Base-by-base conservation (phyloP, 2,329 filamentous ascomycete genomes). In the Penicillium sp. region DNA sequence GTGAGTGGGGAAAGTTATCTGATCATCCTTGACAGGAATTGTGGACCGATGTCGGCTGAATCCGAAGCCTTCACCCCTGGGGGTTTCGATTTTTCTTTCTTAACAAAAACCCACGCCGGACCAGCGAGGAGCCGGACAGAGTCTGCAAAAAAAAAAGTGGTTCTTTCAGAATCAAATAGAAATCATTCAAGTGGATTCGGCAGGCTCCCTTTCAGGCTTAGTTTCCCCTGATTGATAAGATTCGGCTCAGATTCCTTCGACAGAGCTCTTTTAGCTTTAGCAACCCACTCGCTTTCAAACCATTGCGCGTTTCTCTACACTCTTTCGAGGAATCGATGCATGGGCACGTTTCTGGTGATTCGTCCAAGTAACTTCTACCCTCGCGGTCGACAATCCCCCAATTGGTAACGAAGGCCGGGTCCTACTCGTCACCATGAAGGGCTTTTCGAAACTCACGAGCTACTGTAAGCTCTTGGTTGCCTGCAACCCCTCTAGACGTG, bases 381-480 rank as follows among this genome's bases (percentile, higher is more conserved):
- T 19, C 22, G 48, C 33, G 13, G 48, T 22, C 31, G 31, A 49
- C 10, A 16, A 19, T 27, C 21, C 19, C 33, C 31, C 21, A 31
- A 21, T 49, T 37, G 47, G 29, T n/a, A 49, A 19, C 47, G 31
- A 49, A 49, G n/a, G 47, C 47, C 24, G 48, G 13, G 14, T 50
- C 16, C 31, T 35, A 16, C 31, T 31, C 22, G 33, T 9, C 31
- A 13, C 21, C 45, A 73, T 73, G 65, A 68, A 64, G 60, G 54
- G 72, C 50, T 55, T 68, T 43, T 56, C 68, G 26, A 73, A 72
- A 31, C 65, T 76, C 42, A 64, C 65, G 54, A 68, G 65, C 51
- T 77, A 71, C 49, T 72, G 70, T 55, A 64, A 67, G 52, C 66
- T 77, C 26, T 65, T 77, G 44, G 54, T 77, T 56, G 73, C 74